Conservation (phyloP, 148 eudicot species). For the Diospyros lotus region DNA sequence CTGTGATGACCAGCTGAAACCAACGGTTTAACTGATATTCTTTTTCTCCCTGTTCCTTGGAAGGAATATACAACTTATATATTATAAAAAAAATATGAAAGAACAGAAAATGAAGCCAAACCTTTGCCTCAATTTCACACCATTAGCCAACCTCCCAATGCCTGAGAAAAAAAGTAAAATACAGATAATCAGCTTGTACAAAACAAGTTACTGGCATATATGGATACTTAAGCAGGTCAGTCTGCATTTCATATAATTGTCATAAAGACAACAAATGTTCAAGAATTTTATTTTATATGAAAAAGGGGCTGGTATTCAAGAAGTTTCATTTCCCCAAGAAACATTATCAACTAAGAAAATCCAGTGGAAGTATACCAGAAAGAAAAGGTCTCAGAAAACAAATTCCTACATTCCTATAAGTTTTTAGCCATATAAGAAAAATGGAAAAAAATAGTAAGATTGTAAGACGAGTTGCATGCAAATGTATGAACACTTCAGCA, state of each 20-base stretch:
- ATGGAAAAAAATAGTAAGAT: too few species aligned
- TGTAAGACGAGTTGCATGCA: too few species aligned
- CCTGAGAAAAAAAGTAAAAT: slow-evolving; percentile 39
- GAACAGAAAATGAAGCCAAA: slow-evolving; percentile 23
- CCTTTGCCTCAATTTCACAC: slow-evolving; percentile 97
- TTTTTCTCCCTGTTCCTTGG: not conserved
- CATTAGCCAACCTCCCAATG: slow-evolving; percentile 75
- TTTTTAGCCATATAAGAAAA: not conserved
- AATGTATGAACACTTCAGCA: too few species aligned
- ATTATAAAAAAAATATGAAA: not conserved
- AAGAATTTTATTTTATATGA: not conserved
- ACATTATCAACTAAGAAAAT: too few species aligned
- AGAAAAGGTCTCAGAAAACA: not conserved
- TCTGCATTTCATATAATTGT: not conserved
- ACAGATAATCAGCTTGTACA: not conserved
- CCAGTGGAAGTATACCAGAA: not conserved
- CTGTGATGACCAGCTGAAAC: not conserved
- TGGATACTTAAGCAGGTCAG: not conserved
- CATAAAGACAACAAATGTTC: not conserved
- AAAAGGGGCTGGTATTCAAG: not conserved
- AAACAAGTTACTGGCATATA: not conserved
- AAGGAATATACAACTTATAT: not conserved
- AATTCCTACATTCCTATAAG: not conserved
- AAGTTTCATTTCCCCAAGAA: too few species aligned
- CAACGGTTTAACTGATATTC: not conserved